phyloP scores from a whole-genome alignment of 768 basidiomycete species.

The Galerina sulciceps region DNA sequence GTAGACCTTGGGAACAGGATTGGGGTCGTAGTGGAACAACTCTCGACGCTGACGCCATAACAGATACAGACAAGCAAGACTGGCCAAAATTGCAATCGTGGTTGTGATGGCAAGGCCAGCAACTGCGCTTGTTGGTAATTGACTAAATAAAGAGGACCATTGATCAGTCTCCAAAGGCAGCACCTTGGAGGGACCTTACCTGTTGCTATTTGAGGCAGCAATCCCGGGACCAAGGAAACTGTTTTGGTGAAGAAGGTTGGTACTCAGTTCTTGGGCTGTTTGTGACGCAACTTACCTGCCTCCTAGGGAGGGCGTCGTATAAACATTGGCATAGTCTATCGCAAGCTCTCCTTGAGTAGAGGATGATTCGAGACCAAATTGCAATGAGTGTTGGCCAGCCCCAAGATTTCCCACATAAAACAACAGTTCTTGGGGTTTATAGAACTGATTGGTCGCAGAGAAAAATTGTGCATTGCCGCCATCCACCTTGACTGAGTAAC shows the following conservation, averaged over 20 bases:
- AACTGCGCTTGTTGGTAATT: slow-evolving; percentile 13
- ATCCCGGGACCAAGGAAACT: background rate
- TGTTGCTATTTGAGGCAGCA: background rate
- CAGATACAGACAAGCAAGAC: slow-evolving; percentile 4
- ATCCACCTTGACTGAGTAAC: slow-evolving; percentile 18
- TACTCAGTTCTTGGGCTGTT: background rate
- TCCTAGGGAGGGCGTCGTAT: slow-evolving; percentile 23
- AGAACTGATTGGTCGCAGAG: slow-evolving; percentile 16
- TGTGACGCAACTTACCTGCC: slow-evolving; percentile 19
- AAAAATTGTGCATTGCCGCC: background rate
- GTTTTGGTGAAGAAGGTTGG: background rate
- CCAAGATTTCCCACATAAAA: slow-evolving; percentile 22
- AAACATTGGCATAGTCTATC: slow-evolving; percentile 27
- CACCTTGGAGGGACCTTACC: background rate
- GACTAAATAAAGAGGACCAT: background rate
- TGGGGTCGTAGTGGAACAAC: background rate
- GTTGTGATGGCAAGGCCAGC: slow-evolving; percentile 16
- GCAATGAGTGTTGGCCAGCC: slow-evolving; percentile 16
- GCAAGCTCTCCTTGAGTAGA: slow-evolving; percentile 13
- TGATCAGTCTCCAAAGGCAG: background rate
- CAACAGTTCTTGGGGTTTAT: slow-evolving; percentile 16
- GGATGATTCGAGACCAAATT: background rate
- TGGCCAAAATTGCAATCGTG: slow-evolving; percentile 10
- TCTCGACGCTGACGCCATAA: slow-evolving; percentile 7
- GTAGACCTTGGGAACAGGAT: background rate